Evolutionary conservation across 108 stramenopile species (phyloP), one percentile per base, ranked within the genome.

Genomic region (Fragilaria crotonensis): DNA sequence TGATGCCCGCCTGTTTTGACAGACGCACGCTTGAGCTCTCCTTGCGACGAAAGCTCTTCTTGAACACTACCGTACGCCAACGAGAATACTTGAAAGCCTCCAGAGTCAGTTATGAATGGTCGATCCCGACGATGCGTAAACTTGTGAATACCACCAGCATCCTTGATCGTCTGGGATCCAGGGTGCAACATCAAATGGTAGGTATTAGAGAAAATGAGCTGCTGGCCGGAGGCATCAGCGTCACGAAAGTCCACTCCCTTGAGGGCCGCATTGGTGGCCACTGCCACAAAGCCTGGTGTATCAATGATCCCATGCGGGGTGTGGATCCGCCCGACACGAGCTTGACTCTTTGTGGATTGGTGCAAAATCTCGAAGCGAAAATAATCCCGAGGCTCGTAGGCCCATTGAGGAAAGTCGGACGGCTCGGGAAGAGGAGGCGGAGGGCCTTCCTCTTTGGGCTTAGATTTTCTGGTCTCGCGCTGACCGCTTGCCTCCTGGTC

Each of bases 151-250:
- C 96, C 96, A n/a, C 96, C 96, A 19, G 91, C 87, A 1, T 79
- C 76, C 29, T 64, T 64, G 21, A 97, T 85, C 4, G 90, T 67
- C 2, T 93, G 89, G 0, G 87, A 47, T 7, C 96, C 96, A 2
- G 96, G 96, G 58, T 97, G 96, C 4, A 97, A 59, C 28, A 95
- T 51, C 5, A 97, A 52, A 71, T 97, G 96, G 59, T 97, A 97
- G 3, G 96, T 94, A 73, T 97, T 97, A 61, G 85, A 75, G 68
- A 97, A 97, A 5, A 92, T 76, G 17, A 97, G 61, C 56, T 95
- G 89, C 50, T 90, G 90, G 0, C 78, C 82, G 18, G 78, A 57
- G 2, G 65, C 51, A 64, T 85, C 80, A 45, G 90, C 95, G 25
- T 76, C 67, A 7, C 80, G 81, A 56, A 87, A 83, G 45, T 87